Evolutionary conservation across 1,284 basidiomycete genomes (phyloP).

Genomic region (Lentinula novae-zelandiae): DNA sequence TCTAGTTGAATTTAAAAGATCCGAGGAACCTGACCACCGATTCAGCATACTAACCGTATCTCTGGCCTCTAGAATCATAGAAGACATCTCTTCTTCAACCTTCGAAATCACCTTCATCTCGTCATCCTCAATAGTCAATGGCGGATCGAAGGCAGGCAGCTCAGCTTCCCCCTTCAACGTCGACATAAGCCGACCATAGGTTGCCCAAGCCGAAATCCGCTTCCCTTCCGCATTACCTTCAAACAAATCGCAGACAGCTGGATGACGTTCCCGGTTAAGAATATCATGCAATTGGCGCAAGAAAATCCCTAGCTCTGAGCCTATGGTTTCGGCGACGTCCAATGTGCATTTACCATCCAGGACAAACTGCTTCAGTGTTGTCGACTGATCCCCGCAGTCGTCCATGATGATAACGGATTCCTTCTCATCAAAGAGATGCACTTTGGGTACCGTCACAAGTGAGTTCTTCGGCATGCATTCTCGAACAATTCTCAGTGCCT

Average conservation of each 20-base stretch:
- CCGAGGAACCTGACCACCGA: background rate
- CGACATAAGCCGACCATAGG: constrained; percentile 30
- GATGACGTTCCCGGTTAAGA: constrained; percentile 30
- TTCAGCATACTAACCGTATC: constrained; percentile 27
- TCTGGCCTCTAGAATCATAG: constrained; percentile 31
- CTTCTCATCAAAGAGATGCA: constrained; percentile 46
- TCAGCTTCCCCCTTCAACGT: constrained; percentile 36
- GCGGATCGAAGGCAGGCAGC: constrained; percentile 36
- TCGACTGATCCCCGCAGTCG: constrained; percentile 42
- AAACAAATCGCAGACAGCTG: constrained; percentile 32
- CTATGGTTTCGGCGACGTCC: constrained; percentile 39
- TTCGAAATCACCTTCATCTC: constrained; percentile 34
- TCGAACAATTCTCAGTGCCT: constrained; percentile 40
- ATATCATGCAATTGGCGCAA: constrained; percentile 40
- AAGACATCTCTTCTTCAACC: constrained; percentile 30
- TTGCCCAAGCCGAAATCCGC: constrained; percentile 33
- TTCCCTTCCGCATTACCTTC: constrained; percentile 38
- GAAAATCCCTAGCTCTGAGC: constrained; percentile 47
- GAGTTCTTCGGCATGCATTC: constrained; percentile 28
- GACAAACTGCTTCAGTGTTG: constrained; percentile 48
- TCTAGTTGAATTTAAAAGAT: background rate
- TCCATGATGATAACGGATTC: constrained; percentile 56
- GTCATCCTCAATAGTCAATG: constrained; percentile 31
- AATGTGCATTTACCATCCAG: constrained; percentile 30
- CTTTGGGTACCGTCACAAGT: constrained; percentile 42